phyloP scores from a whole-genome alignment of 2,329 filamentous ascomycete species.

The Xylaria sp. region DNA sequence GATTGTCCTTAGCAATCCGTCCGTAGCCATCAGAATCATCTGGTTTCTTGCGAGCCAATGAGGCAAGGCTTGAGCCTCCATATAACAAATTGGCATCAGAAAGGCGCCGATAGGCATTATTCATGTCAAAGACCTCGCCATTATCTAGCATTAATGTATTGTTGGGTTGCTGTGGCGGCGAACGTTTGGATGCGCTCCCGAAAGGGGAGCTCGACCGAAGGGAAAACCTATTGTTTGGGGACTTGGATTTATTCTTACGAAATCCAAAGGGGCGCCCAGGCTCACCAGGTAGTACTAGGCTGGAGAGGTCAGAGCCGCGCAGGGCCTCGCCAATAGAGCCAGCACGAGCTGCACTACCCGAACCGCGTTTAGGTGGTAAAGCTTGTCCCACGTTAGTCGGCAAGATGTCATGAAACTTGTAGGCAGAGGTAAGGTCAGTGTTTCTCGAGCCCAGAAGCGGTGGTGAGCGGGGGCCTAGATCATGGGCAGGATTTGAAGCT shows the following conservation, averaged over 20 bases:
- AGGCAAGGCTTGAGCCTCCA: conserved; percentile 71
- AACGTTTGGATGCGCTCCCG: conserved; percentile 52
- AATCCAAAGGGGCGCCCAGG: conserved; percentile 55
- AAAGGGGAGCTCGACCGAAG: conserved; percentile 61
- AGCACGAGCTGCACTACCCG: conserved; percentile 47
- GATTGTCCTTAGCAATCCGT: conserved; percentile 75
- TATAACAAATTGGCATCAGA: conserved; percentile 76
- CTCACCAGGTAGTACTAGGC: conserved; percentile 62
- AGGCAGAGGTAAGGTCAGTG: conserved; percentile 62
- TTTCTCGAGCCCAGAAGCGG: conserved; percentile 38
- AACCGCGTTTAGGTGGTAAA: conserved; percentile 56
- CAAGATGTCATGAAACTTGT: conserved; percentile 71
- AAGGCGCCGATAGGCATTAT: conserved; percentile 74
- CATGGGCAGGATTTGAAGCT: conserved; percentile 56
- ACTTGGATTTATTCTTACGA: conserved; percentile 62
- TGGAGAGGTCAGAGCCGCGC: conserved; percentile 62
- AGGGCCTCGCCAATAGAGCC: conserved; percentile 65
- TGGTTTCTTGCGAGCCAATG: conserved; percentile 67
- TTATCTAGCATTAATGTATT: conserved; percentile 66
- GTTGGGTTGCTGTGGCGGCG: conserved; percentile 47
- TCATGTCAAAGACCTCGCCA: conserved; percentile 72
- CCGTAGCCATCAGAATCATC: conserved; percentile 58
- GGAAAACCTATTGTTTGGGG: conserved; percentile 63
- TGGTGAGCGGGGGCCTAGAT: conserved; percentile 58
- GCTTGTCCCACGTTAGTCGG: conserved; percentile 62